These are phyloP conservation scores for Edaphochlamys debaryana DNA, from an alignment of 139 green algal species.

Conservation along the genomic window DNA sequence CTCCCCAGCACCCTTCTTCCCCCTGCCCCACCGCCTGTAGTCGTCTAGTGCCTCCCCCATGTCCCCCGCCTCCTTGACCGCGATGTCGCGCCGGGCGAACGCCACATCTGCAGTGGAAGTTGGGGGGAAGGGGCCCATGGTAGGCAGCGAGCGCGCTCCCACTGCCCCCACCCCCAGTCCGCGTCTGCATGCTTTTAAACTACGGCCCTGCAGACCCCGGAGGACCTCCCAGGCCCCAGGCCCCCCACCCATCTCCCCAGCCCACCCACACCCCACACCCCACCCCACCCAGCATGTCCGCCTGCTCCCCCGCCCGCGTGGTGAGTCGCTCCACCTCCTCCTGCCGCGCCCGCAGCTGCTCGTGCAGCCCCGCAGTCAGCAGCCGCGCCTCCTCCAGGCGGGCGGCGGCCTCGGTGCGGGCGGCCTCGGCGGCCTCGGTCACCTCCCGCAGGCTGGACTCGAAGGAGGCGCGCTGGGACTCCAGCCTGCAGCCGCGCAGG, in stretches of 20 bases:
- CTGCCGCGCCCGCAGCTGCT: not conserved
- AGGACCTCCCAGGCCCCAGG: too few relatives aligned
- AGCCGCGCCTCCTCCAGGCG: slow-evolving; percentile 21
- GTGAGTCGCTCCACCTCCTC: slow-evolving; percentile 22
- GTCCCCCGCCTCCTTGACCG: not conserved
- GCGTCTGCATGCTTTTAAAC: too few relatives aligned
- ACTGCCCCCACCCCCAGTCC: too few relatives aligned
- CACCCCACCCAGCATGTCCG: slow-evolving; percentile 22
- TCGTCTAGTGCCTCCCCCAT: not conserved
- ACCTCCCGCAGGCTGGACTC: not conserved
- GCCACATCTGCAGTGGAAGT: slow-evolving; percentile 23
- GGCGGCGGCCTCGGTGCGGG: not conserved
- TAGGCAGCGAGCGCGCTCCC: too few relatives aligned
- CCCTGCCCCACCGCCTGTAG: not conserved
- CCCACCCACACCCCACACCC: too few relatives aligned
- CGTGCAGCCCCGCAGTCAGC: not conserved
- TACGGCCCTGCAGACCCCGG: too few relatives aligned
- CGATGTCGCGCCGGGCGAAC: slow-evolving; percentile 26
- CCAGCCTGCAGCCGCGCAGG: not conserved
- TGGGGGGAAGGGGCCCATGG: too few relatives aligned
- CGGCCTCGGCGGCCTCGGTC: not conserved
- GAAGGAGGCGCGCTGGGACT: not conserved
- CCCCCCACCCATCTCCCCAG: not conserved
- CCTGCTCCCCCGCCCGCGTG: slow-evolving; percentile 8
- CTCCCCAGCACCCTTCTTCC: slow-evolving; percentile 6